Conservation (phyloP, 495 filamentous ascomycete species). For the Umbilicaria muhlenbergii region DNA sequence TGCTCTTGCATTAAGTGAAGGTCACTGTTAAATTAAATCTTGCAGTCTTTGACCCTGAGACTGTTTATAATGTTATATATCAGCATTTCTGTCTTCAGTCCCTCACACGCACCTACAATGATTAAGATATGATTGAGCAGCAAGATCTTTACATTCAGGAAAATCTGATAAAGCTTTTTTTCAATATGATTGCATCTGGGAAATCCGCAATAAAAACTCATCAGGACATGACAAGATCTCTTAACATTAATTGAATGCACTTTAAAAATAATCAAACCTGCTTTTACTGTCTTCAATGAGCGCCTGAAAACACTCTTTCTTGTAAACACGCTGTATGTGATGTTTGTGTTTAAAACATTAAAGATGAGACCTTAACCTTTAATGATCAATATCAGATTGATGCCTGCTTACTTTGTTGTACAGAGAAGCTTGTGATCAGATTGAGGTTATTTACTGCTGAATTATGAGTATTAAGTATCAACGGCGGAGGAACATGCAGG, state of each 20-base stretch:
- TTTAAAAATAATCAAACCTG: conserved; percentile 2
- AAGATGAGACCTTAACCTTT: not conserved
- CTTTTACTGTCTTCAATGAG: conserved; percentile 1
- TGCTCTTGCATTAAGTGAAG: no score
- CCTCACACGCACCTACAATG: not conserved
- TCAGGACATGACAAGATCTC: no score
- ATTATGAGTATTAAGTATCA: not conserved
- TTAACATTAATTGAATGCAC: not conserved
- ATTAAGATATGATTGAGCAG: not conserved
- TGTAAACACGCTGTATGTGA: not conserved
- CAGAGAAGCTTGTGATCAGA: not conserved
- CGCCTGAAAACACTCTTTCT: conserved; percentile 1
- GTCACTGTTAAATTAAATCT: not conserved
- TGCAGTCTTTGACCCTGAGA: conserved; percentile 1
- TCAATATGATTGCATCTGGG: not conserved
- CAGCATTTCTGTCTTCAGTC: not conserved
- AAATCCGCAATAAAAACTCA: not conserved
- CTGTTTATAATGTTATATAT: conserved; percentile 1
- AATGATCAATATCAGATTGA: not conserved
- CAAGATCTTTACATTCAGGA: not conserved
- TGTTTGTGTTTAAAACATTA: not conserved
- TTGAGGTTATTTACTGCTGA: not conserved
- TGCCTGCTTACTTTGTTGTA: not conserved
- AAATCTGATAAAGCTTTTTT: not conserved
- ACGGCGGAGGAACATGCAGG: not conserved